Base-by-base conservation (phyloP, 805 yeast genomes). In the Ogataea zsoltii region DNA sequence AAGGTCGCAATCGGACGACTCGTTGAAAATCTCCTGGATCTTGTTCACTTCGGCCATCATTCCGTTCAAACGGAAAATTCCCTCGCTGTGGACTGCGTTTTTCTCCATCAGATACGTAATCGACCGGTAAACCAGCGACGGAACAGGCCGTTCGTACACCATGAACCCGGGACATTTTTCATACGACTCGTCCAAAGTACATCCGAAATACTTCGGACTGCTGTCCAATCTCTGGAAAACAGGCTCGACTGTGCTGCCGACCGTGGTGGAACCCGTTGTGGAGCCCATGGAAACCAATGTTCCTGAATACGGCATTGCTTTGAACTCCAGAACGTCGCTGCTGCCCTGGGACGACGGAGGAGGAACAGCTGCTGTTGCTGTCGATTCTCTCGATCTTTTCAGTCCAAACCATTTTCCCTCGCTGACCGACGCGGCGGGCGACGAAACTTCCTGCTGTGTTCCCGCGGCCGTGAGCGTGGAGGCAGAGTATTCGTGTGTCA, bases 41-140 rank as follows among this genome's bases (percentile, higher is more conserved):
- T 72, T 77, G 51, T 83, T 79, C 32, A 88, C 88, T 42, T 84
- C 75, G 1, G 89, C 76, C 45, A 90, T 85, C 30, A 96, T 88
- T 3, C 98, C 98, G 65, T 91, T 88, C 46, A 90, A 70, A 50
- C 99, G 74, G 70, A 94, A 94, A 2, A 92, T 79, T 10, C 99
- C 99, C 58, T 90, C 96, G 63, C 88, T 94, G 50, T 77, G 77
- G n/a, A 83, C 71, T 0, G 96, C 96, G 17, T 83, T 80, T 19
- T 82, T 76, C 31, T 71, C 74, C 40, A 75, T 74, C 40, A 92
- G 70, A 53, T 76, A 87, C 45, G 80, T 85, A 28, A 91, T 58
- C 58, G 96, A 89, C 48, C 96, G 69, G 56, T 70, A 85, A 14
- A 88, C 79, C 7, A 92, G 82, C 33, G 90, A 80, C 1, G 99